These are phyloP conservation scores for Rhizophagus clarus DNA, from an alignment of 192 early-diverging fungal species.

Conservation along the genomic window DNA sequence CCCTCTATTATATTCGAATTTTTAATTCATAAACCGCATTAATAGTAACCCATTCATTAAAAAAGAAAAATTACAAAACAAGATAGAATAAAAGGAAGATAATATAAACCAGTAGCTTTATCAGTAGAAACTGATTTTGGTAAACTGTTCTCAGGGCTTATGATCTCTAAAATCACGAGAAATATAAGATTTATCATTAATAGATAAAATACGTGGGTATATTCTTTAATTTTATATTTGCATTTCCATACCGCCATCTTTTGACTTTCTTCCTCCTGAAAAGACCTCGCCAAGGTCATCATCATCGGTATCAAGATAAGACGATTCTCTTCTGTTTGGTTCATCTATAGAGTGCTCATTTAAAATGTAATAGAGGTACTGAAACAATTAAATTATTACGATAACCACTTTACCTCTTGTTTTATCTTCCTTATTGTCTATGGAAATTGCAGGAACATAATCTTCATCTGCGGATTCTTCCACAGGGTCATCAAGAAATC, in stretches of 20 bases:
- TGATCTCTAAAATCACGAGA: no score
- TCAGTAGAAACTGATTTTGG: background rate
- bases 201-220: no score
- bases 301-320: background rate
- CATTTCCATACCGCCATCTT: background rate
- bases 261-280: background rate
- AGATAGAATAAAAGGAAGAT: background rate
- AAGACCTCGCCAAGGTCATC: background rate
- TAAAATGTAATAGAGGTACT: background rate
- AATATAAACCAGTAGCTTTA: background rate
- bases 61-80: background rate
- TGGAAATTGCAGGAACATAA: background rate
- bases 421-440: background rate
- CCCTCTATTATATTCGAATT: background rate
- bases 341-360: background rate
- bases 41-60: background rate
- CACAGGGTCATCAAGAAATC: background rate
- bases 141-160: background rate
- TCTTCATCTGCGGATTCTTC: background rate
- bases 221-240: no score
- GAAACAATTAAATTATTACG: background rate
- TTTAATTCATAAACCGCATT: background rate
- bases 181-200: no score
- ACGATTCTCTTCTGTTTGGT: background rate
- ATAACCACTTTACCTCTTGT: background rate